These are phyloP conservation scores for Lasiosphaeria miniovina DNA, from an alignment of 495 filamentous ascomycete genomes.

Conservation along the genomic window DNA sequence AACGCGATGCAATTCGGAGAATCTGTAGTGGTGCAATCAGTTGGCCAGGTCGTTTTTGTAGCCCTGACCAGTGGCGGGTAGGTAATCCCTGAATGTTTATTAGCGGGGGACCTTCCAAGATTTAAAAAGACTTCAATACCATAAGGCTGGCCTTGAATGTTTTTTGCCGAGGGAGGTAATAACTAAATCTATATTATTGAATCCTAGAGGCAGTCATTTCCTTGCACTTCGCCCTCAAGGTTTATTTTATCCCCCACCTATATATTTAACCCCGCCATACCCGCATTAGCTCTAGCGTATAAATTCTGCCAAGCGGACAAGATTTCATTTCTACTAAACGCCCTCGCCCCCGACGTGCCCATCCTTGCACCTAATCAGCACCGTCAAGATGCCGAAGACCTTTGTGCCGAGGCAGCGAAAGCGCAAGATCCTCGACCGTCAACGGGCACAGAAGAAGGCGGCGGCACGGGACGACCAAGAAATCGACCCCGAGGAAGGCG, in stretches of 20 bases:
- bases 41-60: too few species aligned
- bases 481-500: constrained; percentile 49
- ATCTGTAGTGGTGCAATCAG: too few species aligned
- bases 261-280: neutral
- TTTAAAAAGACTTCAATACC: neutral
- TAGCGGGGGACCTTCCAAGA: too few species aligned
- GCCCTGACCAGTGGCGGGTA: neutral
- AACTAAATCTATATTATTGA: too few species aligned
- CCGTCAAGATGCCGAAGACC: constrained; percentile 54
- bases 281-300: constrained; percentile 11
- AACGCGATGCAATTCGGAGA: too few species aligned
- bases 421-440: constrained; percentile 61
- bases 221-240: too few species aligned
- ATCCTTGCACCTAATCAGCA: neutral
- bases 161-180: neutral
- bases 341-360: neutral
- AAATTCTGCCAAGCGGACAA: constrained; percentile 50
- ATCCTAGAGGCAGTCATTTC: neutral
- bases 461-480: too few species aligned
- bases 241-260: too few species aligned
- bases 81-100: neutral
- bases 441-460: constrained; percentile 45
- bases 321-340: constrained; percentile 29
- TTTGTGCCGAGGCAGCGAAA: constrained; percentile 80
- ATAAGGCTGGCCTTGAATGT: neutral